Evolutionary conservation across 2,329 filamentous ascomycete genomes (phyloP), one percentile per base, ranked within the genome.

Genomic region (Massarina eburnea): DNA sequence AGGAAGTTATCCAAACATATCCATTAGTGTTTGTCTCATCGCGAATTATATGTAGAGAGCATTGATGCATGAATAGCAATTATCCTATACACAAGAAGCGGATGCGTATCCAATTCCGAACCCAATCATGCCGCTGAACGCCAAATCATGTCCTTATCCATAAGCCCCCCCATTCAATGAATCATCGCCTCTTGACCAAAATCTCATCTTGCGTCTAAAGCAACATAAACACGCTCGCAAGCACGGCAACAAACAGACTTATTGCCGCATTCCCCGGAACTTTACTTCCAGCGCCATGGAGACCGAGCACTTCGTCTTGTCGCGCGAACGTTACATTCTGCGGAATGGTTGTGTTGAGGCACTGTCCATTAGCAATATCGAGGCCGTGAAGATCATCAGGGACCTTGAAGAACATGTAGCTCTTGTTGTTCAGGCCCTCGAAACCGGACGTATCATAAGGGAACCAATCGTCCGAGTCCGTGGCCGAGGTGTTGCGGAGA

Each of bases 341-440:
- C 29, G 73, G 67, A 5, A 91, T 78, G 0, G 76, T 78, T 22
- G 69, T 57, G 57, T 90, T 91, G 57, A 82, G 77, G 64, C 88
- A 91, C 46, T 85, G 76, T 1, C 86, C 87, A 35, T 80, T 81
- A 2, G 73, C 76, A 48, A 91, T 82, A 57, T 91, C 85, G 49
- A 89, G 68, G 3, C 77, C 76, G 6, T 59, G 76, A 29, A 91
- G 68, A 56, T 91, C 88, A 64, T 90, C 83, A 0, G 87, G 80
- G 15, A 85, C 78, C 14, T 78, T 73, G 76, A 92, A 91, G 72
- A 92, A 91, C 87, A 91, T 91, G 72, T 89, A 91, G 53, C 74
- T 80, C 24, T 75, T 75, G 64, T 85, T 80, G 40, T 85, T 79
- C 34, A 91, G 63, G 2, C 73, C 79, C 70, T 88, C 74, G 72